Evolutionary conservation across 495 filamentous ascomycete genomes (phyloP).

Genomic region (Pyronema omphalodes): DNA sequence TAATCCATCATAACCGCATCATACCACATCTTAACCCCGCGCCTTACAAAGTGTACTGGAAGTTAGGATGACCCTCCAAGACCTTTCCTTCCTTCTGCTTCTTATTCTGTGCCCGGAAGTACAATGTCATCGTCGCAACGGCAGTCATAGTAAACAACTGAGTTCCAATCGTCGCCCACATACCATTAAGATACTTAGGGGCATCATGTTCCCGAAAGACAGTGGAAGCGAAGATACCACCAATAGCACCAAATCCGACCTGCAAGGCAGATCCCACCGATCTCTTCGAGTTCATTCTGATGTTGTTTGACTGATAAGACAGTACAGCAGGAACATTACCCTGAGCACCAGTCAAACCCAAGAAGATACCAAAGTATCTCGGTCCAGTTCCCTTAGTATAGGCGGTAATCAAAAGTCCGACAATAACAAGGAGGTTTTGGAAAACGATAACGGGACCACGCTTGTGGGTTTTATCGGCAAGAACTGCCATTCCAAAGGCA

Average conservation of each 20-base stretch:
- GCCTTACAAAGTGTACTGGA: conserved; percentile 17
- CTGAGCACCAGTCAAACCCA: conserved; percentile 36
- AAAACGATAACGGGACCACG: conserved; percentile 37
- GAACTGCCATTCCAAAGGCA: conserved; percentile 29
- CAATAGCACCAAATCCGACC: conserved; percentile 36
- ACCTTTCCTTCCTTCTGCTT: conserved; percentile 14
- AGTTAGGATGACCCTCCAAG: conserved; percentile 13
- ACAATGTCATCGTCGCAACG: conserved; percentile 6
- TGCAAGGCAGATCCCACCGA: conserved; percentile 24
- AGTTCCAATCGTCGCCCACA: conserved; percentile 26
- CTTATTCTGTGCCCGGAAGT: conserved; percentile 20
- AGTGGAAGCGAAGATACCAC: conserved; percentile 38
- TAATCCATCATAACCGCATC: too few relatives aligned
- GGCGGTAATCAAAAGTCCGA: conserved; percentile 36
- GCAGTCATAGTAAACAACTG: conserved; percentile 11
- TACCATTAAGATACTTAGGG: conserved; percentile 39
- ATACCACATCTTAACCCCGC: too few relatives aligned
- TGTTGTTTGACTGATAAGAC: conserved; percentile 46
- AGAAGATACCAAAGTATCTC: conserved; percentile 41
- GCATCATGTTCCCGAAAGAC: conserved; percentile 37
- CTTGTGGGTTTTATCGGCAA: conserved; percentile 36
- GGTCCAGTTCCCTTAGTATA: conserved; percentile 31
- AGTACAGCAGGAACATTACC: conserved; percentile 37
- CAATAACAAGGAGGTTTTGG: conserved; percentile 32
- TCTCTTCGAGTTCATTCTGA: conserved; percentile 44